Evolutionary conservation across 2,329 filamentous ascomycete species (phyloP).

Genomic region (Sphaceloma murrayae): DNA sequence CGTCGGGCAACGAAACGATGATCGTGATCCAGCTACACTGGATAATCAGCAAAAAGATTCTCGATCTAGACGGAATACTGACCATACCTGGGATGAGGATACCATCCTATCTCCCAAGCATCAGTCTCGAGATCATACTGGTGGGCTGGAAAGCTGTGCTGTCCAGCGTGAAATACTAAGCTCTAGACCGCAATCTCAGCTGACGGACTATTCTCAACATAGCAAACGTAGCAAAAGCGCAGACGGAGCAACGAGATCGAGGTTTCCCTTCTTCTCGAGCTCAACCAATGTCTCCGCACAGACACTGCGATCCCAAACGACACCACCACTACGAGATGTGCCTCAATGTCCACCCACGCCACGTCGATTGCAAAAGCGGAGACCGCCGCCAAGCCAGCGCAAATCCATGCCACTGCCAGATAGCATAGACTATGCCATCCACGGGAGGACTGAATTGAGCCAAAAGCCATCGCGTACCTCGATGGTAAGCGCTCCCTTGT

Average conservation of each 20-base stretch:
- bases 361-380: conserved; percentile 4
- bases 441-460: conserved; percentile 4
- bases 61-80: no score
- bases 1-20: not conserved
- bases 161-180: not conserved
- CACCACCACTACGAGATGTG: not conserved
- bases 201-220: not conserved
- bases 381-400: not conserved
- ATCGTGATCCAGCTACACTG: not conserved
- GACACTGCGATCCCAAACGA: no score
- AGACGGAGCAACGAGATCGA: not conserved
- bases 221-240: conserved; percentile 11
- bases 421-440: conserved; percentile 3
- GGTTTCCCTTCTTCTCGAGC: conserved; percentile 1
- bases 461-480: not conserved
- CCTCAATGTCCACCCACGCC: not conserved
- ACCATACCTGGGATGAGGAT: no score
- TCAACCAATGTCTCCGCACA: no score
- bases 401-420: conserved; percentile 9
- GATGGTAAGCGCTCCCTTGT: not conserved
- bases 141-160: no score
- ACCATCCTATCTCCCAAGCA: no score
- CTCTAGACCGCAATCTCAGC: not conserved
- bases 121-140: no score
- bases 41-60: not conserved